A percentile compares a stretch with the other conserved stretches of the same genome.
Evolutionary conservation across 176 grass and related monocot genomes (phyloP).

Genomic region (Musa itinerans): DNA sequence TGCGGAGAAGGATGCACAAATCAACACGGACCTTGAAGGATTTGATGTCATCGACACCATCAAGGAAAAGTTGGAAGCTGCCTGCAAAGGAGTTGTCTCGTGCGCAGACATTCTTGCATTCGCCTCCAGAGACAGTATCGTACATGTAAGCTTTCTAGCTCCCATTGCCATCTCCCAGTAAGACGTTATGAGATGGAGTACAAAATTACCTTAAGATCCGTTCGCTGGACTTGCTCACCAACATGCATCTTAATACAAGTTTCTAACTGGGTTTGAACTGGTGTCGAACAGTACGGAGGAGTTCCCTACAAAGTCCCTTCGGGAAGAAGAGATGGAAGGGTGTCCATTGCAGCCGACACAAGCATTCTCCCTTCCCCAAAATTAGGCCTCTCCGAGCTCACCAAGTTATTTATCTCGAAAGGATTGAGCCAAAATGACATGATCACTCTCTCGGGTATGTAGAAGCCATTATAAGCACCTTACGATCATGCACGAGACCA

Average conservation of each 20-base stretch:
- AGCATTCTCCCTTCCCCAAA: conserved; percentile 27
- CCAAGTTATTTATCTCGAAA: conserved; percentile 27
- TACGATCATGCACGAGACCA: neutral
- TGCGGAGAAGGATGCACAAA: conserved; percentile 4
- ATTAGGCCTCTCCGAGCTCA: conserved; percentile 18
- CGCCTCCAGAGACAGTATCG: conserved; percentile 4
- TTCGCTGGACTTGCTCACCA: too few relatives aligned
- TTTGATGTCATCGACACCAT: conserved; percentile 13
- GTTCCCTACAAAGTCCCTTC: conserved; percentile 42
- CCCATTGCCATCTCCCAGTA: neutral
- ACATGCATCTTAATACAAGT: too few relatives aligned
- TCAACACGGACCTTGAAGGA: neutral
- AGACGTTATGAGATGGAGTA: neutral
- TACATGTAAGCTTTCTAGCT: neutral
- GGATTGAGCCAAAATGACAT: conserved; percentile 49
- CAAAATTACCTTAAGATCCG: neutral
- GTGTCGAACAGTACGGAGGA: conserved; percentile 31
- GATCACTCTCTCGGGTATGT: conserved; percentile 49
- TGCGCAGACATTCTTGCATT: conserved; percentile 16
- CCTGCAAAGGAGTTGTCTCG: conserved; percentile 4
- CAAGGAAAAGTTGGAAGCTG: conserved; percentile 3
- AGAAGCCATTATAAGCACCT: neutral
- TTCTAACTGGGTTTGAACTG: neutral
- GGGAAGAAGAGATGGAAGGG: conserved; percentile 54
- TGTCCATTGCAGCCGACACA: conserved; percentile 29